Conservation (phyloP, 169 alveolate genomes). For the Hepatocystis sp. region DNA sequence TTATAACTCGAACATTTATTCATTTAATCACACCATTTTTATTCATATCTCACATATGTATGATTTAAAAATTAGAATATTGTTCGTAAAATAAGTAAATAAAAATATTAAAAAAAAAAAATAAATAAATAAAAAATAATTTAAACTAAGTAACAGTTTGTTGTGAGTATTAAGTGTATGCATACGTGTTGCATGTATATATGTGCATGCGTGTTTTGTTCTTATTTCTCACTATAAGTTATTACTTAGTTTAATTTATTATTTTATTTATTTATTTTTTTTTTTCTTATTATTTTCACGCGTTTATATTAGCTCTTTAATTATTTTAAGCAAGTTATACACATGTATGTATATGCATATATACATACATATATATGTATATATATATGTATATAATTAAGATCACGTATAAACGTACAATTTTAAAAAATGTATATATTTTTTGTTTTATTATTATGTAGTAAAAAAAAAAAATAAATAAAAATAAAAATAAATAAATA, state of each 20-base stretch:
- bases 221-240: too few relatives aligned
- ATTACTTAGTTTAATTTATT: background rate
- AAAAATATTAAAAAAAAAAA: conserved; percentile 7
- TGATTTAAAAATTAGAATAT: conserved; percentile 3
- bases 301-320: conserved; percentile 64
- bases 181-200: too few relatives aligned
- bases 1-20: background rate
- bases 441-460: too few relatives aligned
- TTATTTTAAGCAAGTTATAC: conserved; percentile 38
- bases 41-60: conserved; percentile 18
- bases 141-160: too few relatives aligned
- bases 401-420: conserved; percentile 67
- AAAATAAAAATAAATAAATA: too few relatives aligned
- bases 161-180: too few relatives aligned
- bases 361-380: conserved; percentile 15
- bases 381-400: too few relatives aligned
- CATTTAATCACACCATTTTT: background rate
- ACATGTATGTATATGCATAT: too few relatives aligned
- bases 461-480: too few relatives aligned
- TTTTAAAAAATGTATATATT: too few relatives aligned
- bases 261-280: background rate
- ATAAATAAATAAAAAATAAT: too few relatives aligned
- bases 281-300: conserved; percentile 1
- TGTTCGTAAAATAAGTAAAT: conserved; percentile 37
- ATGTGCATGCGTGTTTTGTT: too few relatives aligned